These are phyloP conservation scores for Phytophthora palmivora DNA, from an alignment of 352 stramenopile genomes.

Conservation along the genomic window DNA sequence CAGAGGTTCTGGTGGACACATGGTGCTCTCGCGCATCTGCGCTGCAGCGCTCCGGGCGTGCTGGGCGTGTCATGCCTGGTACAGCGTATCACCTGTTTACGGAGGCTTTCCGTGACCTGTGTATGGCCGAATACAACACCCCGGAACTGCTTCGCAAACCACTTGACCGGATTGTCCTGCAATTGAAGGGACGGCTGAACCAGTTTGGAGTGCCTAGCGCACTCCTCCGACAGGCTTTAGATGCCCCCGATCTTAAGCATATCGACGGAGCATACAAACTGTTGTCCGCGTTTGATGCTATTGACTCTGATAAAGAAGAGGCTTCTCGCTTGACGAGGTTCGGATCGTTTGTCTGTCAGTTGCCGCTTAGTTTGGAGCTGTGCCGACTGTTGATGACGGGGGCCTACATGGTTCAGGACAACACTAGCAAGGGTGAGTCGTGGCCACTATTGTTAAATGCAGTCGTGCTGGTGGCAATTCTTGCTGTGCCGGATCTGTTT, in stretches of 20 bases:
- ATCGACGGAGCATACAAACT: conserved; percentile 85
- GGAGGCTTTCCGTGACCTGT: conserved; percentile 63
- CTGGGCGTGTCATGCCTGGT: conserved; percentile 93
- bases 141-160: conserved; percentile 86
- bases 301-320: conserved; percentile 64
- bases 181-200: conserved; percentile 76
- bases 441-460: conserved; percentile 59
- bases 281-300: conserved; percentile 70
- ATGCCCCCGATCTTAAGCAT: conserved; percentile 69
- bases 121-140: conserved; percentile 84
- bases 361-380: conserved; percentile 79
- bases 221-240: conserved; percentile 71
- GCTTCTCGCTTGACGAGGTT: conserved; percentile 74
- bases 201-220: conserved; percentile 76
- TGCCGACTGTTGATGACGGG: conserved; percentile 79
- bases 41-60: conserved; percentile 86
- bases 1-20: conserved; percentile 75
- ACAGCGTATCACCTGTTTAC: conserved; percentile 92
- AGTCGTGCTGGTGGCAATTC: conserved; percentile 72
- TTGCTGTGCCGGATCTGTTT: conserved; percentile 77
- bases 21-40: conserved; percentile 96
- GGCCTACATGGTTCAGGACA: conserved; percentile 49
- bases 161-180: conserved; percentile 80
- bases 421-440: conserved; percentile 26
- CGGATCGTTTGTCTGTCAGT: conserved; percentile 78